A percentile compares a stretch with the other conserved stretches of the same genome.
Conservation (phyloP, 73 alveolate genomes). For the Diophrys sp. region DNA sequence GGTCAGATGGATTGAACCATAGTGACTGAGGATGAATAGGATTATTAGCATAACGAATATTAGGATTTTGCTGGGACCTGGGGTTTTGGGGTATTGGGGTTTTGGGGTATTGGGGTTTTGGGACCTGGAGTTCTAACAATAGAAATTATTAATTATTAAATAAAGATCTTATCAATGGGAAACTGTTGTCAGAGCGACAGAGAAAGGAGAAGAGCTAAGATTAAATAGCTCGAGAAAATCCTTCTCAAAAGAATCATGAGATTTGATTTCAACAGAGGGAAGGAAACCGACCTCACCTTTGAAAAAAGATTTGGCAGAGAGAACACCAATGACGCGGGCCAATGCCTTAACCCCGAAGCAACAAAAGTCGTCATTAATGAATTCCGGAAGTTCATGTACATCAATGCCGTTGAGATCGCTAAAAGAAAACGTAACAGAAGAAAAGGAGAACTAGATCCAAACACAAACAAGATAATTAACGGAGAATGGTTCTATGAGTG, state of each 20-base stretch:
- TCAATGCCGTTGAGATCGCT: slow-evolving; percentile 26
- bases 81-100: too few species aligned
- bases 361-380: slow-evolving; percentile 41
- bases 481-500: slow-evolving; percentile 15
- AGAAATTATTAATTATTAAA: background rate
- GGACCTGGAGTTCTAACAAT: too few species aligned
- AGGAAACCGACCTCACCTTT: slow-evolving; percentile 39
- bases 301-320: slow-evolving; percentile 58
- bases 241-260: slow-evolving; percentile 16
- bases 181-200: background rate
- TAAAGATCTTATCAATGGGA: background rate
- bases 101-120: too few species aligned
- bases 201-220: slow-evolving; percentile 1
- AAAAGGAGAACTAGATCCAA: background rate
- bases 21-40: too few species aligned
- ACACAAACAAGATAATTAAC: background rate
- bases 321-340: slow-evolving; percentile 60
- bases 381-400: slow-evolving; percentile 45
- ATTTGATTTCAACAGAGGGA: slow-evolving; percentile 46
- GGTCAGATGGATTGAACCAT: too few species aligned
- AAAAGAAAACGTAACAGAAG: slow-evolving; percentile 5
- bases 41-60: too few species aligned
- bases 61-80: too few species aligned
- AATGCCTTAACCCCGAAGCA: slow-evolving; percentile 19
- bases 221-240: slow-evolving; percentile 2